Evolutionary conservation across 2,329 filamentous ascomycete genomes (phyloP).

Genomic region (Diaporthe citriasiana): DNA sequence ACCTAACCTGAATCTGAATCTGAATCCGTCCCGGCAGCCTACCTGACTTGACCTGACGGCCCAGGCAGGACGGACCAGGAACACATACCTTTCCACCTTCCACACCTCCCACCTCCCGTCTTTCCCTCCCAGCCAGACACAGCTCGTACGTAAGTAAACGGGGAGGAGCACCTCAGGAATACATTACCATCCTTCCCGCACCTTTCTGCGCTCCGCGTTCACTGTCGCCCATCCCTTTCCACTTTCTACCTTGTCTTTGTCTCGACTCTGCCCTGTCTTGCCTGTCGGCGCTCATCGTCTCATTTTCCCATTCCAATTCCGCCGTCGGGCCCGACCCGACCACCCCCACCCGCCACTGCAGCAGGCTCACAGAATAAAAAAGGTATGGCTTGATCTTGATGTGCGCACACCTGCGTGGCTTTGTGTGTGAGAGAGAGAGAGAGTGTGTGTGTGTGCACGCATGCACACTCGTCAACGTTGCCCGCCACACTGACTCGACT

Average conservation of each 20-base stretch:
- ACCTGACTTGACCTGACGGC: slow-evolving; percentile 25
- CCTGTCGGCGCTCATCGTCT: slow-evolving; percentile 24
- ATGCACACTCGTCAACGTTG: background rate
- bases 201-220: slow-evolving; percentile 28
- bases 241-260: slow-evolving; percentile 23
- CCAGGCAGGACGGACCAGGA: slow-evolving; percentile 16
- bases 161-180: background rate
- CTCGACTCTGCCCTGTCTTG: slow-evolving; percentile 20
- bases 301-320: slow-evolving; percentile 31
- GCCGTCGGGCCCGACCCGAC: slow-evolving; percentile 29
- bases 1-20: slow-evolving; percentile 29
- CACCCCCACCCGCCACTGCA: slow-evolving; percentile 32
- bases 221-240: slow-evolving; percentile 1
- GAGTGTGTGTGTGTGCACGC: background rate
- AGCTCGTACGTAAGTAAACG: slow-evolving; percentile 21
- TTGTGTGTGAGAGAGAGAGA: background rate
- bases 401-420: background rate
- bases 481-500: background rate
- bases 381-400: slow-evolving; percentile 28
- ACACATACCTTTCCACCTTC: slow-evolving; percentile 7
- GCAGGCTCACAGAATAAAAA: slow-evolving; percentile 11
- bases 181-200: slow-evolving; percentile 36
- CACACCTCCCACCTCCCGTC: background rate
- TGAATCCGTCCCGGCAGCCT: slow-evolving; percentile 13
- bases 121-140: background rate